Conservation (phyloP, 2,329 filamentous ascomycete genomes). For the Phoma sp. region DNA sequence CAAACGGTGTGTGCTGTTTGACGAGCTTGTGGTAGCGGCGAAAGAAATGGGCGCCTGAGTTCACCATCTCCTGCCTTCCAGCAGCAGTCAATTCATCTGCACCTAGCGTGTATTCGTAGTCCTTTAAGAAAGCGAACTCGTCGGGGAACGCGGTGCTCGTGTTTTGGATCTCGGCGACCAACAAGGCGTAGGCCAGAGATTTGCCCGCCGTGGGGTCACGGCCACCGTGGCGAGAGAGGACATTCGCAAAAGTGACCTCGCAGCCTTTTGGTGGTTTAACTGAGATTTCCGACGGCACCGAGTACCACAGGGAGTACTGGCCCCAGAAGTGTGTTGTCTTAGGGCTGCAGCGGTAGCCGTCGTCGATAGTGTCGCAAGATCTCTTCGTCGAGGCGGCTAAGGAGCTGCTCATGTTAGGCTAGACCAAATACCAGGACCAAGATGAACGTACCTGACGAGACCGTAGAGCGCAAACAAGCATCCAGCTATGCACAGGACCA, state of each 20-base stretch:
- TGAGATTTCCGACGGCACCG: slow-evolving; percentile 72
- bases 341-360: slow-evolving; percentile 69
- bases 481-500: slow-evolving; percentile 28
- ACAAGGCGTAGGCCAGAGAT: slow-evolving; percentile 66
- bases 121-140: slow-evolving; percentile 72
- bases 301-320: slow-evolving; percentile 86
- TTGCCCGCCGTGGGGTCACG: slow-evolving; percentile 79
- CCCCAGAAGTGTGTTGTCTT: slow-evolving; percentile 77
- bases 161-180: slow-evolving; percentile 71
- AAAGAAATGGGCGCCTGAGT: slow-evolving; percentile 80
- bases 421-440: no score
- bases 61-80: slow-evolving; percentile 73
- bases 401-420: no score
- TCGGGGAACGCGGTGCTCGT: slow-evolving; percentile 63
- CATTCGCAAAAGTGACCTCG: slow-evolving; percentile 77
- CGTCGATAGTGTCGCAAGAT: slow-evolving; percentile 61
- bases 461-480: slow-evolving; percentile 33
- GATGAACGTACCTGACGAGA: slow-evolving; percentile 30
- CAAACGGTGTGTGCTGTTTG: slow-evolving; percentile 67
- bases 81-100: slow-evolving; percentile 73
- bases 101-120: slow-evolving; percentile 76
- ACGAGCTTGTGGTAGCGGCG: slow-evolving; percentile 72
- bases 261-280: slow-evolving; percentile 70
- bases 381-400: slow-evolving; percentile 23
- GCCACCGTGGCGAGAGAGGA: slow-evolving; percentile 85